phyloP scores from a whole-genome alignment of 495 filamentous ascomycete species.

The Penicillium simplicissimum region DNA sequence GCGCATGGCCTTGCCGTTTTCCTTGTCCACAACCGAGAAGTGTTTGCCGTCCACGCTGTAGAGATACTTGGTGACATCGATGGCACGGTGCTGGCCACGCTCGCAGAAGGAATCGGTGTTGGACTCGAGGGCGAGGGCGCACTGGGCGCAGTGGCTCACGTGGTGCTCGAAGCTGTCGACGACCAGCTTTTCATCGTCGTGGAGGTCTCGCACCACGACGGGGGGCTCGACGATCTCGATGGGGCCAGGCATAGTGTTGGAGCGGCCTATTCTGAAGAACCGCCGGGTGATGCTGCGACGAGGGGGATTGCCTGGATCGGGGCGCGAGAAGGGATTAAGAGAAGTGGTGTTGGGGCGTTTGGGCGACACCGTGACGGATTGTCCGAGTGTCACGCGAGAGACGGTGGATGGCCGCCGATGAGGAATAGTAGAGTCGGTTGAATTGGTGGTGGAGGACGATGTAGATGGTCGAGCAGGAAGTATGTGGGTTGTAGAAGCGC shows the following conservation, averaged over 20 bases:
- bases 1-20: conserved; percentile 42
- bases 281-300: conserved; percentile 22
- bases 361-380: conserved; percentile 42
- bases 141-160: conserved; percentile 39
- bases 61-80: conserved; percentile 51
- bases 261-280: conserved; percentile 24
- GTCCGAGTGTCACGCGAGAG: conserved; percentile 24
- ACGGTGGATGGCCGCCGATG: conserved; percentile 18
- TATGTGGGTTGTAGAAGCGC: neutral
- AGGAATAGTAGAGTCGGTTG: neutral
- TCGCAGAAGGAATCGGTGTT: conserved; percentile 46
- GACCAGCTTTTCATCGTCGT: conserved; percentile 42
- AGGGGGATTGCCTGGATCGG: conserved; percentile 26
- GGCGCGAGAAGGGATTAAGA: conserved; percentile 23
- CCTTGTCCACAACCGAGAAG: conserved; percentile 50
- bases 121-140: conserved; percentile 40
- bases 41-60: conserved; percentile 49
- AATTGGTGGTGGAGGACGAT: neutral
- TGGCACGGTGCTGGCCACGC: conserved; percentile 47
- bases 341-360: conserved; percentile 30
- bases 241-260: conserved; percentile 38
- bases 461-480: neutral
- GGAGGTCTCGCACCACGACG: conserved; percentile 42
- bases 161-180: conserved; percentile 25
- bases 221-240: conserved; percentile 30